These are phyloP conservation scores for Cryptococcus sp. DNA, from an alignment of 1,284 basidiomycete species.

Conservation along the genomic window DNA sequence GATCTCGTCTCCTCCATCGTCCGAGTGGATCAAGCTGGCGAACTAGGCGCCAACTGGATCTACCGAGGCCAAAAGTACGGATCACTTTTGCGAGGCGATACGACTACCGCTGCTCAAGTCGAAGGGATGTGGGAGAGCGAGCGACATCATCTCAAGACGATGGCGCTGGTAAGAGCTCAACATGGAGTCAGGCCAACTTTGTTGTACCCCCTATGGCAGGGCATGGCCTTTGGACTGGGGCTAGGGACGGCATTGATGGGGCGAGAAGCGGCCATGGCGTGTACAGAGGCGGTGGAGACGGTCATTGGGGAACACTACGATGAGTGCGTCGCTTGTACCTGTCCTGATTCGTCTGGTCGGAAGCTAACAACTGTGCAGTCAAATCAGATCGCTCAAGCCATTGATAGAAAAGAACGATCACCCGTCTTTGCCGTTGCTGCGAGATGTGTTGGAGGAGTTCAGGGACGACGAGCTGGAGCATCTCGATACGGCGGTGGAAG, in stretches of 20 bases:
- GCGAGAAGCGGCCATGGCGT: slow-evolving; percentile 93
- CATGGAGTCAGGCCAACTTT: slow-evolving; percentile 78
- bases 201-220: slow-evolving; percentile 75
- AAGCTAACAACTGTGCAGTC: slow-evolving; percentile 17
- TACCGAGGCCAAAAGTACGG: slow-evolving; percentile 69
- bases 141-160: slow-evolving; percentile 81
- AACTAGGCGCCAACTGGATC: slow-evolving; percentile 88
- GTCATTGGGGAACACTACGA: slow-evolving; percentile 98
- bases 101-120: slow-evolving; percentile 60
- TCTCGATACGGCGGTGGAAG: slow-evolving; percentile 82
- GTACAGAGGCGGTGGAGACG: slow-evolving; percentile 95
- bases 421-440: slow-evolving; percentile 72
- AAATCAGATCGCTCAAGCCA: slow-evolving; percentile 33
- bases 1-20: slow-evolving; percentile 50
- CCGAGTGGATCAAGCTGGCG: slow-evolving; percentile 86
- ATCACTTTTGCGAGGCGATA: slow-evolving; percentile 62
- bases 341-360: not conserved
- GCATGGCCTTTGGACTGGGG: slow-evolving; percentile 78
- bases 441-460: slow-evolving; percentile 73
- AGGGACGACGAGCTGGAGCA: slow-evolving; percentile 93
- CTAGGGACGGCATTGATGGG: slow-evolving; percentile 81
- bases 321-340: slow-evolving; percentile 59
- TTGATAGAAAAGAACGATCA: slow-evolving; percentile 50
- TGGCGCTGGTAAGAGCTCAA: slow-evolving; percentile 76
- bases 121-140: slow-evolving; percentile 97